These are phyloP conservation scores for Xylaria digitata DNA, from an alignment of 2,329 filamentous ascomycete species.

Conservation along the genomic window DNA sequence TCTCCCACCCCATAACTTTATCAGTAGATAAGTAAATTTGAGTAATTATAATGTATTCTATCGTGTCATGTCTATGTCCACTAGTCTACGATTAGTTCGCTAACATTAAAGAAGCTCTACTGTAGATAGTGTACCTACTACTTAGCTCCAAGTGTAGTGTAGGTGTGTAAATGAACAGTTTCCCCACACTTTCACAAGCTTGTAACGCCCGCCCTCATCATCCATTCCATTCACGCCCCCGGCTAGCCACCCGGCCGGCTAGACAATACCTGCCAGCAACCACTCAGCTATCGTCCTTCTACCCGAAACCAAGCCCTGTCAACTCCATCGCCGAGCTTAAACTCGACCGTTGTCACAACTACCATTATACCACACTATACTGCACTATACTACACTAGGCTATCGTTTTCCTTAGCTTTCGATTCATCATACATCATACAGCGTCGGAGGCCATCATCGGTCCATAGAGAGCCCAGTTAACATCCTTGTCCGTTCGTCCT, in stretches of 20 bases:
- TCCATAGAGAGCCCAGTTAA: slow-evolving; percentile 13
- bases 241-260: slow-evolving; percentile 41
- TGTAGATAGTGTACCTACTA: too few species aligned
- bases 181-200: slow-evolving; percentile 52
- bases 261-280: slow-evolving; percentile 39
- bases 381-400: slow-evolving; percentile 12
- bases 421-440: slow-evolving; percentile 27
- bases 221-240: slow-evolving; percentile 17
- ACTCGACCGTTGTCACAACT: slow-evolving; percentile 9
- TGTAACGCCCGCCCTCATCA: slow-evolving; percentile 17
- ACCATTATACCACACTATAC: not conserved
- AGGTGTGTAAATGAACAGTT: slow-evolving; percentile 25
- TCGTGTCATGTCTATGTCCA: not conserved
- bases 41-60: not conserved
- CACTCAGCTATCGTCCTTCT: slow-evolving; percentile 48
- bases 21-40: not conserved
- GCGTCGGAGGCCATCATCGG: slow-evolving; percentile 10
- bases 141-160: too few species aligned
- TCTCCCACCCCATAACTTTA: not conserved
- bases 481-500: slow-evolving; percentile 34
- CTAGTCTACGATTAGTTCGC: too few species aligned
- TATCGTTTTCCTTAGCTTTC: slow-evolving; percentile 7
- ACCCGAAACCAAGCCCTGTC: slow-evolving; percentile 42
- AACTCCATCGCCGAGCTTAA: slow-evolving; percentile 32
- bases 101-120: too few species aligned